phyloP scores from a whole-genome alignment of 441 rosid genomes.

The Geranium incanum region DNA sequence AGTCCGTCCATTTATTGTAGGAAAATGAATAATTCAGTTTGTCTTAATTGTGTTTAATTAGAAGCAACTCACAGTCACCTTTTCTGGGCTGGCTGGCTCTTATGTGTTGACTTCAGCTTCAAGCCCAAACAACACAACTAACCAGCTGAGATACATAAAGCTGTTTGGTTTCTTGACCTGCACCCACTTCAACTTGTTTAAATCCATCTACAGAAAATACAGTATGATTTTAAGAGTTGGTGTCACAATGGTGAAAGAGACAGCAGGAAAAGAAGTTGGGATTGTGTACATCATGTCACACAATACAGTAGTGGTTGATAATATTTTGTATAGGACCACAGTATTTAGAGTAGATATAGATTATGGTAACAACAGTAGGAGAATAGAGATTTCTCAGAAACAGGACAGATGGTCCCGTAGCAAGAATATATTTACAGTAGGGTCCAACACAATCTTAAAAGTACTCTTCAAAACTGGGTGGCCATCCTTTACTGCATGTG shows the following conservation, averaged over 20 bases:
- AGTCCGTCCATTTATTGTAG: not conserved
- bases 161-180: not conserved
- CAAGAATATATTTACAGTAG: conserved; percentile 1
- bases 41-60: not conserved
- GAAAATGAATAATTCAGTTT: not conserved
- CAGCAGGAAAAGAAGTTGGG: not conserved
- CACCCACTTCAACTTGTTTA: not conserved
- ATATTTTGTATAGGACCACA: not conserved
- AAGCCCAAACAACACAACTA: not conserved
- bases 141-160: not conserved
- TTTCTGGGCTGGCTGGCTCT: conserved; percentile 3
- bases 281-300: not conserved
- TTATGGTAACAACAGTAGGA: not conserved
- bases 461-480: not conserved
- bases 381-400: conserved; percentile 6
- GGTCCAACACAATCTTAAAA: not conserved
- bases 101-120: not conserved
- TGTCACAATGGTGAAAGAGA: not conserved
- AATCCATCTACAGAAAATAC: not conserved
- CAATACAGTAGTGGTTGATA: not conserved
- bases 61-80: not conserved
- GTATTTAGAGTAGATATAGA: not conserved
- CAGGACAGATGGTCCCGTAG: conserved; percentile 2
- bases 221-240: not conserved
- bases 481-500: conserved; percentile 8